These are phyloP conservation scores for Zygosaccharomyces bailii DNA, from an alignment of 805 yeast species.

Conservation along the genomic window DNA sequence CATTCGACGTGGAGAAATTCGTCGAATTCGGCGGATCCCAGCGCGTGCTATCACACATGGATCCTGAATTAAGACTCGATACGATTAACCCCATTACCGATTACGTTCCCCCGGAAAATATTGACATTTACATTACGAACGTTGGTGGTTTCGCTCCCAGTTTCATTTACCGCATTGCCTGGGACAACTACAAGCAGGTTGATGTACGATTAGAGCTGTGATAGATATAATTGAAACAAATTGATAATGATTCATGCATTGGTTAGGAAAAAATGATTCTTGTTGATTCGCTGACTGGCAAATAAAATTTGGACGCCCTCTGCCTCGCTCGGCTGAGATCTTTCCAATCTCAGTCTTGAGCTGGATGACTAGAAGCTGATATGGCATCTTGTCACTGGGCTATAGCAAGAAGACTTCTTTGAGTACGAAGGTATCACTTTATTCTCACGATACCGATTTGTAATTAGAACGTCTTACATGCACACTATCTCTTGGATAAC, in stretches of 20 bases:
- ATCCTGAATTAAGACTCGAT: conserved; percentile 50
- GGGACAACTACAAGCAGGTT: conserved; percentile 86
- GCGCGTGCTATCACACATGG: conserved; percentile 47
- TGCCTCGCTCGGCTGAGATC: conserved; percentile 59
- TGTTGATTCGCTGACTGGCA: not conserved
- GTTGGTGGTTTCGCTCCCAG: conserved; percentile 97
- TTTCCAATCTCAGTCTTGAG: conserved; percentile 48
- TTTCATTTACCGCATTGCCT: conserved; percentile 89
- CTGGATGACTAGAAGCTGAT: conserved; percentile 45
- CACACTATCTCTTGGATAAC: conserved; percentile 1
- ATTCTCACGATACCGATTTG: conserved; percentile 24
- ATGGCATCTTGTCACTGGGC: conserved; percentile 43
- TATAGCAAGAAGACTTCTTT: conserved; percentile 45
- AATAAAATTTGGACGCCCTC: conserved; percentile 42
- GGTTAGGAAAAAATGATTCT: conserved; percentile 1
- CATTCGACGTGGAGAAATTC: conserved; percentile 76
- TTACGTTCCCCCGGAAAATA: conserved; percentile 88
- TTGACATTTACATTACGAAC: conserved; percentile 91
- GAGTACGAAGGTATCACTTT: conserved; percentile 52
- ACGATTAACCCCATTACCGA: conserved; percentile 81
- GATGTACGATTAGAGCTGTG: conserved; percentile 56
- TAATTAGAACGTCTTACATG: conserved; percentile 33
- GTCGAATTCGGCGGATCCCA: conserved; percentile 86
- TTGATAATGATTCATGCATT: conserved; percentile 5
- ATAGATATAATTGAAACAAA: conserved; percentile 6